Evolutionary conservation across 371 early-diverging fungal genomes (phyloP), one percentile per base, ranked within the genome.

Genomic region (Ordospora pajunii): DNA sequence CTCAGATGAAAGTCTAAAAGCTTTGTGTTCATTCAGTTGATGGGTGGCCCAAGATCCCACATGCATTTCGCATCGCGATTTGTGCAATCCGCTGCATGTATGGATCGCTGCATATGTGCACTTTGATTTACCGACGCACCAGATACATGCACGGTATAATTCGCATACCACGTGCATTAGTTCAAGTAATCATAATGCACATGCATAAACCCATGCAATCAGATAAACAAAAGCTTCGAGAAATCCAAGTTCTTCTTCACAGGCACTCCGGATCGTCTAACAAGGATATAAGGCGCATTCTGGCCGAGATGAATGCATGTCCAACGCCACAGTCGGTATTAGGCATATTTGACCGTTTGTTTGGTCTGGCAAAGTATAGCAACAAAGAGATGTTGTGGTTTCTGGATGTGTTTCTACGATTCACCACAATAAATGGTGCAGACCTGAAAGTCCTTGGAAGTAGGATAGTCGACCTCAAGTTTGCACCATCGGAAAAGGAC

Each of bases 1-100:
- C n/a, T 69, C 42, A 50, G 1, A 63, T 80, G 83, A 44, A 82
- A 82, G 17, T 73, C 58, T 7, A 44, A 8, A 10, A 80, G 62
- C 27, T 66, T 25, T 27, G 14, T 27, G 25, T 27, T 45, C 70
- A 70, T 76, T 32, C 8, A n/a, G 25, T 37, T 32, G 58, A 40
- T 14, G 27, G 19, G n/a, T 58, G 32, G 14, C n/a, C 6, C 7
- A 58, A 17, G 58, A 37, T 14, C 12, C 27, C 37, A 58, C 27
- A 58, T 58, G 37, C 17, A 37, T 37, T 27, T 53, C n/a, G n/a
- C n/a, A n/a, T n/a, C n/a, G n/a, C n/a, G n/a, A n/a, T n/a, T n/a
- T n/a, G n/a, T n/a, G n/a, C n/a, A n/a, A n/a, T n/a, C n/a, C n/a
- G n/a, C n/a, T n/a, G n/a, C n/a, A n/a, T n/a, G n/a, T n/a, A n/a